These are phyloP conservation scores for Lolium multiflorum DNA, from an alignment of 176 grass and related monocot genomes.

Conservation along the genomic window DNA sequence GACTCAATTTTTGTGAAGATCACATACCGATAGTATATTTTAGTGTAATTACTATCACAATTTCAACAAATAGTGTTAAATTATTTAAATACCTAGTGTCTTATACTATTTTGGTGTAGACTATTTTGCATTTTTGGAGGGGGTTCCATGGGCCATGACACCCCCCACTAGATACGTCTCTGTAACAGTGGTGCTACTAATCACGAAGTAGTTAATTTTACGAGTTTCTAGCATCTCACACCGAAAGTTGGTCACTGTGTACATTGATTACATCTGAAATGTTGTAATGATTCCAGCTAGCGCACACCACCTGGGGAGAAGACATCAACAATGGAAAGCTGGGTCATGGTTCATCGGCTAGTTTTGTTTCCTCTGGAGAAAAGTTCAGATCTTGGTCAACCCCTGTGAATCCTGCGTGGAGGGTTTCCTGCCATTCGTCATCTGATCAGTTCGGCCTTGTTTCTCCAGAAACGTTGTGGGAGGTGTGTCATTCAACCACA, in stretches of 20 bases:
- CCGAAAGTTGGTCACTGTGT: neutral
- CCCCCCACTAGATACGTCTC: too few relatives aligned
- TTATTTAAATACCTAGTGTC: too few relatives aligned
- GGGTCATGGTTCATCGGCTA: conserved; percentile 41
- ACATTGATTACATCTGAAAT: conserved; percentile 38
- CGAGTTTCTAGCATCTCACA: neutral
- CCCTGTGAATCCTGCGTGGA: conserved; percentile 51
- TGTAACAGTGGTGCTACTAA: neutral
- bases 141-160: too few relatives aligned
- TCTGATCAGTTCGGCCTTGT: conserved; percentile 48
- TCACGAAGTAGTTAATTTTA: neutral
- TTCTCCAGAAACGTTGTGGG: conserved; percentile 87
- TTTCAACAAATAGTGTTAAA: too few relatives aligned
- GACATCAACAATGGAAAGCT: conserved; percentile 52
- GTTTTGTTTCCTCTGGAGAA: conserved; percentile 41
- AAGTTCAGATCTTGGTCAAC: conserved; percentile 54
- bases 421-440: conserved; percentile 64
- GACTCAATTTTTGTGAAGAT: too few relatives aligned
- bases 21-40: too few relatives aligned
- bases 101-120: too few relatives aligned
- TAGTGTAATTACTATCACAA: too few relatives aligned
- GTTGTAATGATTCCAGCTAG: conserved; percentile 38
- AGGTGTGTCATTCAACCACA: conserved; percentile 58
- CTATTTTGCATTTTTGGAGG: too few relatives aligned
- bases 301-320: conserved; percentile 55